Base-by-base conservation (phyloP, 768 basidiomycete genomes). In the Macrocybe gigantea region DNA sequence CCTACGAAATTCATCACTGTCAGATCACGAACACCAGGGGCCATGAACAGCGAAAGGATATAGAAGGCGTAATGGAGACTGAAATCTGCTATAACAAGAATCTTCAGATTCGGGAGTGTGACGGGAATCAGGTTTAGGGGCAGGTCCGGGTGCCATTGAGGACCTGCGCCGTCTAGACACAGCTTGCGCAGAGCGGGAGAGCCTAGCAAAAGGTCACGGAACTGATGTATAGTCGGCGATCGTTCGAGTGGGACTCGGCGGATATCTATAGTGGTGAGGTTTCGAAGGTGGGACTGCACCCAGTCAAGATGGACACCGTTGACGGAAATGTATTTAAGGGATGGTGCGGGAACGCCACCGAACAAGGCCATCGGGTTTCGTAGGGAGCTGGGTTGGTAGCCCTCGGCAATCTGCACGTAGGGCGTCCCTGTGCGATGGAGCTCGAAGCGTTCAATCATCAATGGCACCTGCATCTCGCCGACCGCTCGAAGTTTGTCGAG, bases 301-400 rank as follows among this genome's bases (percentile, higher is more conserved):
- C 85, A 88, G 60, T 86, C 73, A 50, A 86, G 64, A 51, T 80
- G 70, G 30, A 88, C 64, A 3, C 82, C 83, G 47, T 79, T 77
- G 31, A 85, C 57, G 34, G 75, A 70, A 37, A 87, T 55, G 54
- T 77, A 71, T 30, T 64, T 63, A 7, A 88, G 64, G n/a, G 60
- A 59, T 6, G 69, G 71, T 1, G 78, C 66, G 7, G 53, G 51
- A 1, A 65, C 72, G 12, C 79, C 76, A 46, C 75, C 82, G 50
- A 88, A 75, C 31, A 82, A 64, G 2, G 73, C 55, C 22, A 66
- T 58, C 32, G 69, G 62, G 13, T 59, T 49, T 41, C 52, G 62
- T 60, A 45, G 70, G 59, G 51, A 60, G 62, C 36, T 55, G 13
- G 66, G 64, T 38, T 68, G 59, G 54, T 69, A 75, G 8, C 63